A percentile compares a stretch with the other conserved stretches of the same genome.
Evolutionary conservation across 306 rosid genomes (phyloP).

Genomic region (Castanea sativa): DNA sequence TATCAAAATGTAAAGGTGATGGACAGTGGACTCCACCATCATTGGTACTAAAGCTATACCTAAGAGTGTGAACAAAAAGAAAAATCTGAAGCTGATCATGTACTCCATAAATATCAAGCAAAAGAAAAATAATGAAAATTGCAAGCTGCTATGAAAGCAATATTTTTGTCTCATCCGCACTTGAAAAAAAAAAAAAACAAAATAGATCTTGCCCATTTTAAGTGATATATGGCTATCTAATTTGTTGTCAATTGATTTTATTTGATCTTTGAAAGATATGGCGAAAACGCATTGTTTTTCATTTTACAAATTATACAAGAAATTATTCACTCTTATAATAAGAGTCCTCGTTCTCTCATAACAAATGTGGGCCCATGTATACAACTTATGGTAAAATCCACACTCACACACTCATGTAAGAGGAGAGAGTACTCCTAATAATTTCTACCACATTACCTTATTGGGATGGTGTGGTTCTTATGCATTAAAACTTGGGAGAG

Average conservation of each 20-base stretch:
- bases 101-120: neutral
- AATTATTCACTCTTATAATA: too few relatives aligned
- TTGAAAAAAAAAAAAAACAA: too few relatives aligned
- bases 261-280: neutral
- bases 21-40: neutral
- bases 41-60: neutral
- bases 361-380: too few relatives aligned
- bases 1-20: too few relatives aligned
- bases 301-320: neutral
- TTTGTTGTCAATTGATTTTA: neutral
- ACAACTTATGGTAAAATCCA: too few relatives aligned
- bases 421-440: too few relatives aligned
- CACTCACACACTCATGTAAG: too few relatives aligned
- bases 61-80: neutral
- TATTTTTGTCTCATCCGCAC: conserved; percentile 21
- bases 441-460: too few relatives aligned
- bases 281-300: neutral
- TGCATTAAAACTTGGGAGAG: neutral
- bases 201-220: too few relatives aligned
- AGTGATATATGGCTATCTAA: neutral
- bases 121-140: neutral
- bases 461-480: too few relatives aligned
- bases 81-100: neutral
- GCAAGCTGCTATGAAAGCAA: conserved; percentile 23
- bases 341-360: too few relatives aligned